Base-by-base conservation (phyloP, 306 rosid species). In the Gastrolobium villosum region DNA sequence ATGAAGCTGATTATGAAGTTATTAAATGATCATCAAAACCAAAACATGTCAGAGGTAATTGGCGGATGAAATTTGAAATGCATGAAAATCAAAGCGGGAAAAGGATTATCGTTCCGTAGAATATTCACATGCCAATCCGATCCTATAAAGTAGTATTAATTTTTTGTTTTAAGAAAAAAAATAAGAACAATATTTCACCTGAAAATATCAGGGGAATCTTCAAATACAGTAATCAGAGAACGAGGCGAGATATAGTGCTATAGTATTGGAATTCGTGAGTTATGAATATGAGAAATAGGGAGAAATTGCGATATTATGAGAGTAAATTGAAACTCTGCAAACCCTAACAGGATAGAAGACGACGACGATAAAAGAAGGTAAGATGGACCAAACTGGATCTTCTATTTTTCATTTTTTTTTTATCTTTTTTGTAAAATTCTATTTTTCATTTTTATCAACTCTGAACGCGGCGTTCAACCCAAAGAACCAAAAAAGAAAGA, bases 261-360 rank as follows among this genome's bases (percentile, higher is more conserved):
- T 54, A 5, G 48, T 13, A 1, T 15, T 37, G 35, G 64, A 59
- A 39, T 75, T 67, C 2, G n/a, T 1, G 6, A 8, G 75, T 31
- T 53, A 15, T 41, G 0, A 26, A 39, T 57, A 48, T 2, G n/a
- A 7, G 26, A 11, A 59, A 55, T 9, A 36, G 0, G 65, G 50
- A 67, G 63, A 54, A 74, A 81, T 15, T 20, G 66, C 6, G 30
- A 55, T 34, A 32, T 11, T 14, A 13, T 9, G 1, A 31, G 20
- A 37, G 76, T 30, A 59, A 81, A 67, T 67, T 75, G 81, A 34
- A 67, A 59, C 52, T 69, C 77, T 60, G 77, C 6, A 61, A 81
- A 81, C 85, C 85, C 85, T 81, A 81, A 68, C 5, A 4, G 35
- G n/a, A 56, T 26, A n/a, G 28, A 48, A 54, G 80, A 74, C 26